Evolutionary conservation across 441 rosid genomes (phyloP).

Genomic region (Erodium texanum): DNA sequence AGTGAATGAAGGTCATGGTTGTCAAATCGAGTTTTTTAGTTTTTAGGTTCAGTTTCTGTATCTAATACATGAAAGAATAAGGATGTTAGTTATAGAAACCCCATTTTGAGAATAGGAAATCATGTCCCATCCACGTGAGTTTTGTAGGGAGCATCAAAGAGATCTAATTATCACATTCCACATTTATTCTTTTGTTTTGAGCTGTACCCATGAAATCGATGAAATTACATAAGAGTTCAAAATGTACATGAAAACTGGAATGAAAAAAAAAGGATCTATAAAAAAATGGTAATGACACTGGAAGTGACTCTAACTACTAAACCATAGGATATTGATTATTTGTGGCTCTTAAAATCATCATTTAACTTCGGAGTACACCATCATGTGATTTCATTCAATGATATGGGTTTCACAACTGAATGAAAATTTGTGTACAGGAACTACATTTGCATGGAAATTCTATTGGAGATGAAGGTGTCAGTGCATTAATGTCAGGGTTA

Average conservation of each 20-base stretch:
- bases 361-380: background rate
- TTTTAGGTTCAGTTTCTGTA: no score
- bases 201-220: background rate
- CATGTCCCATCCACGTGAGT: background rate
- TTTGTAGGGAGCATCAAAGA: no score
- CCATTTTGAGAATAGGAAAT: background rate
- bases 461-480: conserved; percentile 91
- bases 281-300: background rate
- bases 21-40: no score
- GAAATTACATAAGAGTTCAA: background rate
- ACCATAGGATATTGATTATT: background rate
- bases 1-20: background rate
- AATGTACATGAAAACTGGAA: background rate
- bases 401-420: conserved; percentile 12
- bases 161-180: background rate
- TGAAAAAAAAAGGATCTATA: background rate
- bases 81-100: background rate
- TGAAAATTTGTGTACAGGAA: conserved; percentile 41
- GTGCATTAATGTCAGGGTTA: conserved; percentile 70
- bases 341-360: background rate
- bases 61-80: no score
- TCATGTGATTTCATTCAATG: conserved; percentile 4
- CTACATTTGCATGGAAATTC: conserved; percentile 93
- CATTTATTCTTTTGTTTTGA: background rate
- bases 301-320: background rate